Conservation (phyloP, 164 flowering plant species). For the Kalanchoe fedtschenkoi region DNA sequence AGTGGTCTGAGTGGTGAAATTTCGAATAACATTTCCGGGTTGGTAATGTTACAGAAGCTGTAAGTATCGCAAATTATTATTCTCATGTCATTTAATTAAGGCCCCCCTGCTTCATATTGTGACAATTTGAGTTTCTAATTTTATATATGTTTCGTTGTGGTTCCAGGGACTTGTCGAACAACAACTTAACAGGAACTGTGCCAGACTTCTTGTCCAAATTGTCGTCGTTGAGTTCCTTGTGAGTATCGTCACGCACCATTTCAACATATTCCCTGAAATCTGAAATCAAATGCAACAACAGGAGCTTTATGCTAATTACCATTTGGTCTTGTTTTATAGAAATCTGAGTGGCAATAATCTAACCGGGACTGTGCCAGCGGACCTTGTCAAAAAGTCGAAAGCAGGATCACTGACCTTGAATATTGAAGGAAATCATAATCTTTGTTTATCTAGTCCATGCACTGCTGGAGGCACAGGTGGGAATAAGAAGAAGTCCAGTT, state of each 20-base stretch:
- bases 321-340: conserved; percentile 14
- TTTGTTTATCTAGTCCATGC: conserved; percentile 4
- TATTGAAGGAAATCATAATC: conserved; percentile 8
- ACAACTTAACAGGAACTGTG: conserved; percentile 21
- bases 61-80: conserved; percentile 14
- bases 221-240: conserved; percentile 19
- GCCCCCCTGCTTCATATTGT: not conserved
- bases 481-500: conserved; percentile 7
- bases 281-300: not conserved
- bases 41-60: conserved; percentile 19
- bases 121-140: not conserved
- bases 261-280: not conserved
- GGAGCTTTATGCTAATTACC: not conserved
- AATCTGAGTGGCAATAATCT: conserved; percentile 26
- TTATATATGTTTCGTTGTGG: not conserved
- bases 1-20: conserved; percentile 24
- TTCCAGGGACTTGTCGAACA: conserved; percentile 27
- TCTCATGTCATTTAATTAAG: not conserved
- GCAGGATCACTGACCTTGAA: conserved; percentile 17
- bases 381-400: conserved; percentile 17
- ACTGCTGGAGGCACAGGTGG: not conserved
- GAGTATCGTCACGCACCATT: conserved; percentile 1
- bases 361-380: conserved; percentile 26
- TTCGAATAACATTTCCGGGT: conserved; percentile 14
- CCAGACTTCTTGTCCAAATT: conserved; percentile 23